phyloP scores from a whole-genome alignment of 2,329 filamentous ascomycete genomes.

The Chalaropsis ovoidea region DNA sequence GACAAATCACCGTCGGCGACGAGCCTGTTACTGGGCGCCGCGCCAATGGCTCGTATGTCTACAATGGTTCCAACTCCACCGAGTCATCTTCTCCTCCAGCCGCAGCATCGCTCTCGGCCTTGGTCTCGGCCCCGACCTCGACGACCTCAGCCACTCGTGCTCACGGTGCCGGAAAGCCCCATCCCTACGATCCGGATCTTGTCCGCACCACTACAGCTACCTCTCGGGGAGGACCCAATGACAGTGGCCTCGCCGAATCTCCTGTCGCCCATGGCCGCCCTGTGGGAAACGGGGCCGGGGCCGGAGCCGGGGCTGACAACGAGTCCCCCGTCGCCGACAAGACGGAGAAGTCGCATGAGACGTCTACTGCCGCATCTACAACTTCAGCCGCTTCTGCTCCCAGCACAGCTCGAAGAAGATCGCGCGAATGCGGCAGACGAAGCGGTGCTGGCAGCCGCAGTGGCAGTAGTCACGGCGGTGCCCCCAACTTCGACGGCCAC shows the following conservation, averaged over 20 bases:
- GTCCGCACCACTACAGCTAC: conserved; percentile 37
- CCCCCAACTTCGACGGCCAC: not conserved
- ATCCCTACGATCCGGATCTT: conserved; percentile 37
- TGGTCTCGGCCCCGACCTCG: not conserved
- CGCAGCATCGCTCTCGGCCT: no score
- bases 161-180: conserved; percentile 23
- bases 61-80: conserved; percentile 16
- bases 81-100: conserved; percentile 9
- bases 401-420: conserved; percentile 19
- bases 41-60: conserved; percentile 26
- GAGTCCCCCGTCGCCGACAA: not conserved
- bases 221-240: conserved; percentile 32
- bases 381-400: conserved; percentile 22
- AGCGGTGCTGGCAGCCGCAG: conserved; percentile 21
- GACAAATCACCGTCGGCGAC: conserved; percentile 91
- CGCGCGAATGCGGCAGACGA: conserved; percentile 20
- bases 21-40: conserved; percentile 58
- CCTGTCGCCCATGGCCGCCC: conserved; percentile 21
- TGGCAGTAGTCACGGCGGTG: conserved; percentile 9
- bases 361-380: conserved; percentile 18
- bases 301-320: not conserved
- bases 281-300: not conserved
- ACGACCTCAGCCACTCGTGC: conserved; percentile 13
- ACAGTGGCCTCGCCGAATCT: conserved; percentile 24
- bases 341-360: conserved; percentile 12